Evolutionary conservation across 1,284 basidiomycete genomes (phyloP).

Genomic region (Cutaneotrichosporon daszewskae): DNA sequence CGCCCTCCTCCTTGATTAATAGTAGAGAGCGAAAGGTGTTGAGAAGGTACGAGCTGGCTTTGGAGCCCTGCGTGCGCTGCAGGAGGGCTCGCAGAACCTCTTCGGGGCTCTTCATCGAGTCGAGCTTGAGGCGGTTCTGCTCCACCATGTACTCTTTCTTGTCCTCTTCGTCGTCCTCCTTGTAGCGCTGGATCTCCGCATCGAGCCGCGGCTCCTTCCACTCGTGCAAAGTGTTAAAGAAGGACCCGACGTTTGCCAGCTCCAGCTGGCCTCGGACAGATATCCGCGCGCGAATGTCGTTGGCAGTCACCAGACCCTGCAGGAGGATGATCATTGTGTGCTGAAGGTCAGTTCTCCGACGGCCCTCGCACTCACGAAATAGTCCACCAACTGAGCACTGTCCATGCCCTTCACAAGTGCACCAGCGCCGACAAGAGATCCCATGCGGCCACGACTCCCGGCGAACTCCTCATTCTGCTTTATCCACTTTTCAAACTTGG

Average conservation of each 20-base stretch:
- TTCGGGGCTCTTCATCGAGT: conserved; percentile 71
- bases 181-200: conserved; percentile 63
- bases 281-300: conserved; percentile 38
- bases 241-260: conserved; percentile 68
- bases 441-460: conserved; percentile 86
- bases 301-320: conserved; percentile 24
- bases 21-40: conserved; percentile 89
- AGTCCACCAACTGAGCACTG: conserved; percentile 27
- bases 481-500: conserved; percentile 84
- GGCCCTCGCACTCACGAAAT: conserved; percentile 25
- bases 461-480: conserved; percentile 71
- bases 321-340: conserved; percentile 29
- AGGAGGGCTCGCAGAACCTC: conserved; percentile 82
- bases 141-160: conserved; percentile 69
- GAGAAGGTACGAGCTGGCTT: conserved; percentile 79
- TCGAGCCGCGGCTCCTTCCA: conserved; percentile 61
- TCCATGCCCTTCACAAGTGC: conserved; percentile 63
- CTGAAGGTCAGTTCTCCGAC: neutral
- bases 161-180: conserved; percentile 68
- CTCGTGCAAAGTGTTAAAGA: conserved; percentile 65
- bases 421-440: conserved; percentile 87
- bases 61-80: conserved; percentile 65
- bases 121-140: conserved; percentile 64
- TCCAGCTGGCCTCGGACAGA: conserved; percentile 68
- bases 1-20: conserved; percentile 81